Evolutionary conservation across 2,329 filamentous ascomycete species (phyloP).

Genomic region (Phoma sp.): DNA sequence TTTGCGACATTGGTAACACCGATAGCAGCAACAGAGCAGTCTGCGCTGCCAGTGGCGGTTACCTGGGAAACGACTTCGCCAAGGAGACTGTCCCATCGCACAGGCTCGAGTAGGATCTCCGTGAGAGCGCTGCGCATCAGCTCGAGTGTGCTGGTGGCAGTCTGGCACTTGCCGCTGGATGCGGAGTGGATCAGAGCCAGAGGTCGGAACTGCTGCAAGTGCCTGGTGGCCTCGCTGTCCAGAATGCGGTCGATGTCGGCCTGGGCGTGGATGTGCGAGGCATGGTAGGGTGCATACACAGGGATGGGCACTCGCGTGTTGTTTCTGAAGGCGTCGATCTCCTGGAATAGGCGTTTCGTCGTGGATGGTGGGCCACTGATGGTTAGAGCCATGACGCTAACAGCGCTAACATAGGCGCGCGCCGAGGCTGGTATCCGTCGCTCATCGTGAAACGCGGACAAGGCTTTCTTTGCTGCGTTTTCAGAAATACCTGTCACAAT

Average conservation of each 20-base stretch:
- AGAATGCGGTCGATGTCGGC: constrained; percentile 61
- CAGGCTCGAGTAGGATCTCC: constrained; percentile 56
- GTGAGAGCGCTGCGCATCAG: constrained; percentile 52
- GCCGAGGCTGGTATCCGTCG: constrained; percentile 58
- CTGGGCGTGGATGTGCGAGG: constrained; percentile 60
- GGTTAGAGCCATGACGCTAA: constrained; percentile 65
- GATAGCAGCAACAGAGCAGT: constrained; percentile 56
- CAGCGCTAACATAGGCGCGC: constrained; percentile 64
- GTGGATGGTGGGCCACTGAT: constrained; percentile 65
- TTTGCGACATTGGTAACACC: constrained; percentile 62
- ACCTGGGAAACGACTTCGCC: constrained; percentile 57
- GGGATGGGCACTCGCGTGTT: constrained; percentile 61
- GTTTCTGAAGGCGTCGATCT: constrained; percentile 56
- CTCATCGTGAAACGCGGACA: constrained; percentile 64
- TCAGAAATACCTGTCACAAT: constrained; percentile 66
- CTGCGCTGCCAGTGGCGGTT: constrained; percentile 48
- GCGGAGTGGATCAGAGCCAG: constrained; percentile 56
- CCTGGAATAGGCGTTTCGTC: constrained; percentile 58
- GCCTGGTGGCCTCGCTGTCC: constrained; percentile 46
- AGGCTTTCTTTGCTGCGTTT: constrained; percentile 56
- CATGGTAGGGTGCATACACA: constrained; percentile 66
- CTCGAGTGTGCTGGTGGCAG: constrained; percentile 54
- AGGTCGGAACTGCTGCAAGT: constrained; percentile 53
- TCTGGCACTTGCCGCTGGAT: constrained; percentile 54
- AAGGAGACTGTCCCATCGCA: constrained; percentile 58